Evolutionary conservation across 1,284 basidiomycete species (phyloP), one percentile per base, ranked within the genome.

Genomic region (Hymenochaete sp.): DNA sequence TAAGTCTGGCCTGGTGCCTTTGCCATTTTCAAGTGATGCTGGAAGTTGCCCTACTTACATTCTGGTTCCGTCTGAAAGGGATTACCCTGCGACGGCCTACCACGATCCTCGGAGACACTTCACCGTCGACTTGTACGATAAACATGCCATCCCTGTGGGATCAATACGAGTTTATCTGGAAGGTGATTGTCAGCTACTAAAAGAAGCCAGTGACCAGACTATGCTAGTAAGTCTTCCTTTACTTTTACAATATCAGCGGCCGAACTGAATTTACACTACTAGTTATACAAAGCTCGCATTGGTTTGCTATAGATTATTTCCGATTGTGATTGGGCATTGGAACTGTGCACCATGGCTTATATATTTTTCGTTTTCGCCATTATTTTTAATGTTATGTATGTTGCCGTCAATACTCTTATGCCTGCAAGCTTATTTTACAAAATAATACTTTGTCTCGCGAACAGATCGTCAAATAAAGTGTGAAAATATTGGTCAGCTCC

Each of bases 141-240:
- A 16, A 1, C 25, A 41, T 4, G 18, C 32, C 3, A 41, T 41
- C 4, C 39, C 39, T 9, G 32, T 41, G 2, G 39, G 39, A 7
- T 41, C 39, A 4, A 28, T 41, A 29, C 39, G 39, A 1, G 26
- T 41, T 14, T 41, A 41, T 28, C 39, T 41, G 3, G 25, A 29
- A 11, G 39, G 39, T 19, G 39, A 41, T n/a, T 41, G 39, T 29
- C 39, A 29, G 2, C 14, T 41, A 18, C 13, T 41, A 19, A 26
- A 21, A 6, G 27, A 41, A 29, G 14, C 26, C 16, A 28, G 25
- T 19, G 39, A 41, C 39, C 27, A 41, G 39, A 21, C 26, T 28
- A 41, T 41, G 39, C 27, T 41, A 9, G 39, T 41, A 31, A 11
- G 39, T 18, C n/a, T 35, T n/a, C n/a, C n/a, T 8, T 41, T 13